phyloP scores from a whole-genome alignment of 805 yeast genomes.

The Saccharomyces mikatae region DNA sequence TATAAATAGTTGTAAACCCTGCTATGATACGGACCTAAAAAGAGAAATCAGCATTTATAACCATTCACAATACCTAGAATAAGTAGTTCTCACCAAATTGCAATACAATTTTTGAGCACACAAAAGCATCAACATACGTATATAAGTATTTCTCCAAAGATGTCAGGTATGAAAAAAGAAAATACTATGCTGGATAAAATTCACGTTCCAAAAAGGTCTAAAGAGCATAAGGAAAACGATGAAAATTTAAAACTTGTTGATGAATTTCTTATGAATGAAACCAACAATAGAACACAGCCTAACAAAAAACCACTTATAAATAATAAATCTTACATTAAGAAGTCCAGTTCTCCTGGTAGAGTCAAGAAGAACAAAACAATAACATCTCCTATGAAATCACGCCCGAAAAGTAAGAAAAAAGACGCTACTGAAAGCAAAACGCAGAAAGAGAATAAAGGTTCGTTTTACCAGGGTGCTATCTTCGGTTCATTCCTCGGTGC shows the following conservation, averaged over 20 bases:
- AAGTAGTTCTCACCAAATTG: not conserved
- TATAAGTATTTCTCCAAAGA: not conserved
- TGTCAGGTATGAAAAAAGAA: not conserved
- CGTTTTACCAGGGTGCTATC: constrained; percentile 22
- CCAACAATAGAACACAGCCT: not conserved
- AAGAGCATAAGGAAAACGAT: not conserved
- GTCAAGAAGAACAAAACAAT: not conserved
- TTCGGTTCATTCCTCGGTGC: constrained; percentile 28
- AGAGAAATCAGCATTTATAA: not conserved
- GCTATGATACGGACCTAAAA: not conserved
- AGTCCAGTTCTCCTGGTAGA: not conserved
- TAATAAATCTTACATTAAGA: not conserved
- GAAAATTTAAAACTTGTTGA: not conserved
- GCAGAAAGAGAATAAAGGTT: constrained; percentile 3
- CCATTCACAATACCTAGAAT: not conserved
- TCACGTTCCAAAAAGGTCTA: not conserved
- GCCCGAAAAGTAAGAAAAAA: not conserved
- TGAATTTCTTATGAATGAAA: not conserved
- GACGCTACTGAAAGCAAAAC: not conserved
- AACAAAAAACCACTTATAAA: not conserved
- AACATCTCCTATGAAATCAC: not conserved
- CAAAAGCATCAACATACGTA: not conserved
- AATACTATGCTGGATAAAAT: not conserved
- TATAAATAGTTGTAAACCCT: not conserved
- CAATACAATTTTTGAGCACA: not conserved